A percentile compares a stretch with the other conserved stretches of the same genome.
phyloP scores from a whole-genome alignment of 371 early-diverging fungal species.

The Apophysomyces ossiformis region DNA sequence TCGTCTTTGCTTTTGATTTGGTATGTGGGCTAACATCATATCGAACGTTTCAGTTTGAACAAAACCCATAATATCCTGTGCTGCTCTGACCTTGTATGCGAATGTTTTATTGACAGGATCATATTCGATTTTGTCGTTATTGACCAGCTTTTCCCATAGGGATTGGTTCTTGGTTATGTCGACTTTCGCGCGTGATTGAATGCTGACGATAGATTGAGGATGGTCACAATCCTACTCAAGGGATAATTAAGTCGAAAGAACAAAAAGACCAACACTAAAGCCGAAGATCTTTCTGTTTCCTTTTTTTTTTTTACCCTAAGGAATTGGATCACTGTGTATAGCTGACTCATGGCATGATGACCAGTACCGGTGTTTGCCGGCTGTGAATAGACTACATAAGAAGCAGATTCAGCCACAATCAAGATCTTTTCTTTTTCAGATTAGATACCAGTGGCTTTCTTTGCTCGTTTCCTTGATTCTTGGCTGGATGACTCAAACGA shows the following conservation, averaged over 20 bases:
- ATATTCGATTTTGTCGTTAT: constrained; percentile 72
- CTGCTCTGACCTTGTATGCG: constrained; percentile 64
- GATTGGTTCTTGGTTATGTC: constrained; percentile 62
- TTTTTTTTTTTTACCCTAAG: constrained; percentile 44
- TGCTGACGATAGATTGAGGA: constrained; percentile 71
- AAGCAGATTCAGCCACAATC: constrained; percentile 1
- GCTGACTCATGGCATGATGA: constrained; percentile 65
- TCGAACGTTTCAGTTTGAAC: background rate
- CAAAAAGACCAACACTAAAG: background rate
- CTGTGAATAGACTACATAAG: constrained; percentile 51
- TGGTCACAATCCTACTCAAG: constrained; percentile 56
- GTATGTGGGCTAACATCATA: constrained; percentile 67
- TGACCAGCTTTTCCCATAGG: constrained; percentile 61
- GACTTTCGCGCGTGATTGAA: constrained; percentile 59
- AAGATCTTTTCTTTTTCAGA: background rate
- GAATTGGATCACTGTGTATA: constrained; percentile 62
- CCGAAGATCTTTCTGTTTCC: constrained; percentile 4
- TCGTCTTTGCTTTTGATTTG: constrained; percentile 79
- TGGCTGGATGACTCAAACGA: constrained; percentile 30
- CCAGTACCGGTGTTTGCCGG: constrained; percentile 65
- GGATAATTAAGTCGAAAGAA: background rate
- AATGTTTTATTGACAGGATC: constrained; percentile 62
- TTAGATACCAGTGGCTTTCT: constrained; percentile 40
- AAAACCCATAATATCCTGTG: background rate
- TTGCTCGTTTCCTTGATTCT: constrained; percentile 38